Evolutionary conservation across 2,329 filamentous ascomycete species (phyloP).

Genomic region (Allantophomopsis lycopodina): DNA sequence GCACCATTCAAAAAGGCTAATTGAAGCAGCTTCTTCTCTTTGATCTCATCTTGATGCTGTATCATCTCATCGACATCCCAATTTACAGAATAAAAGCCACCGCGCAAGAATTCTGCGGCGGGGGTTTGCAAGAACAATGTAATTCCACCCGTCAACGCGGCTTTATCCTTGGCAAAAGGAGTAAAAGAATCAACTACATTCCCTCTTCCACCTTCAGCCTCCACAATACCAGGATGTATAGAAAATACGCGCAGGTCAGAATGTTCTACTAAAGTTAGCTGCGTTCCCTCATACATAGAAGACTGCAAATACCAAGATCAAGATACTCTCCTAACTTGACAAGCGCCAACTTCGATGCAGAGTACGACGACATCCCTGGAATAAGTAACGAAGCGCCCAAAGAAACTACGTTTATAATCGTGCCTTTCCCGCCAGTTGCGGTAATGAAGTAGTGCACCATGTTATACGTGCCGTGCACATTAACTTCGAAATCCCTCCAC

Average conservation of each 20-base stretch:
- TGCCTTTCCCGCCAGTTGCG: constrained; percentile 17
- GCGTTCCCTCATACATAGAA: too few species aligned
- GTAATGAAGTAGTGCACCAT: constrained; percentile 30
- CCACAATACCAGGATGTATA: constrained; percentile 32
- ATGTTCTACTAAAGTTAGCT: constrained; percentile 22
- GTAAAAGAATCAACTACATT: constrained; percentile 17
- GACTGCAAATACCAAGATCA: constrained; percentile 13
- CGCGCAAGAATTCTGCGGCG: constrained; percentile 20
- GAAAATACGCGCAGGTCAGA: constrained; percentile 24
- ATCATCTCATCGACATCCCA: constrained; percentile 22
- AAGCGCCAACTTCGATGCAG: constrained; percentile 29
- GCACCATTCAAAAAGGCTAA: too few species aligned
- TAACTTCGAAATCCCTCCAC: constrained; percentile 26
- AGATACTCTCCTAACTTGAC: constrained; percentile 27
- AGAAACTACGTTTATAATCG: constrained; percentile 26
- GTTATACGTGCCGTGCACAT: constrained; percentile 33
- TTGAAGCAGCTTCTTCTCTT: constrained; percentile 11
- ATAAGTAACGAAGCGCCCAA: constrained; percentile 20
- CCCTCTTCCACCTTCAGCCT: constrained; percentile 19
- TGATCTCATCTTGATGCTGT: constrained; percentile 13
- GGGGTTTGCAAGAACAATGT: constrained; percentile 16
- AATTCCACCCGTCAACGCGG: constrained; percentile 16
- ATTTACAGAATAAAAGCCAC: constrained; percentile 19
- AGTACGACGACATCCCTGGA: constrained; percentile 27
- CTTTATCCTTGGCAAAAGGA: constrained; percentile 20